Conservation (phyloP, 495 filamentous ascomycete species). For the Clohesyomyces aquaticus region DNA sequence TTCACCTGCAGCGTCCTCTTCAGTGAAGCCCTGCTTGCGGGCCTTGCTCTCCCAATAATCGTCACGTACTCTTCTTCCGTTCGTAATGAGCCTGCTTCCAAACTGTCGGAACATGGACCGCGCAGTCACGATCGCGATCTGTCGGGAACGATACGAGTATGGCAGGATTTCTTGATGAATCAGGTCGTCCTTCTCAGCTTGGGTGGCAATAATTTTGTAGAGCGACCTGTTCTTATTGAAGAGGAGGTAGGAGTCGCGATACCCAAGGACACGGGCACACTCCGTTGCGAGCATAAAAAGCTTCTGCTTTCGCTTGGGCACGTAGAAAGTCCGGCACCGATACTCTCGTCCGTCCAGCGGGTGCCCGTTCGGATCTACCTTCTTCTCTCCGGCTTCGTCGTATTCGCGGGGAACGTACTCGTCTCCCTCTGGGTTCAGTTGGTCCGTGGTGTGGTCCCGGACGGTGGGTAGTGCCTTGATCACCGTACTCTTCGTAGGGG, state of each 20-base stretch:
- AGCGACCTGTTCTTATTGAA: constrained; percentile 99
- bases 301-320: constrained; percentile 87
- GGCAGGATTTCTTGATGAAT: constrained; percentile 94
- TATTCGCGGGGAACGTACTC: constrained; percentile 95
- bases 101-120: constrained; percentile 99
- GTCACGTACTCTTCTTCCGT: constrained; percentile 88
- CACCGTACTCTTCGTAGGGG: constrained; percentile 81
- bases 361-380: constrained; percentile 83
- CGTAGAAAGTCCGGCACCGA: constrained; percentile 88
- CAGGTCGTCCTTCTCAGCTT: constrained; percentile 94
- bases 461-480: constrained; percentile 96
- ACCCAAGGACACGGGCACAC: constrained; percentile 91
- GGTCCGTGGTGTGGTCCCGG: constrained; percentile 95
- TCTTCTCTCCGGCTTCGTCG: constrained; percentile 90
- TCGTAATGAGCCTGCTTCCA: constrained; percentile 89
- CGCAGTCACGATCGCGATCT: constrained; percentile 98
- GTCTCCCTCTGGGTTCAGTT: constrained; percentile 87
- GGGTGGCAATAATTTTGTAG: constrained; percentile 96
- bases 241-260: constrained; percentile 94
- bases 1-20: constrained; percentile 94
- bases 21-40: constrained; percentile 95
- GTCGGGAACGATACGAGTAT: constrained; percentile 95
- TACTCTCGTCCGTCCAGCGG: constrained; percentile 83
- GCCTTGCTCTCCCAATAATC: constrained; percentile 99
- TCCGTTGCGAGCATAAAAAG: constrained; percentile 99